Percentiles rank a stretch among this genome's conserved stretches.
These are phyloP conservation scores for Lycium barbarum DNA, from an alignment of 257 asterid species.

Conservation along the genomic window DNA sequence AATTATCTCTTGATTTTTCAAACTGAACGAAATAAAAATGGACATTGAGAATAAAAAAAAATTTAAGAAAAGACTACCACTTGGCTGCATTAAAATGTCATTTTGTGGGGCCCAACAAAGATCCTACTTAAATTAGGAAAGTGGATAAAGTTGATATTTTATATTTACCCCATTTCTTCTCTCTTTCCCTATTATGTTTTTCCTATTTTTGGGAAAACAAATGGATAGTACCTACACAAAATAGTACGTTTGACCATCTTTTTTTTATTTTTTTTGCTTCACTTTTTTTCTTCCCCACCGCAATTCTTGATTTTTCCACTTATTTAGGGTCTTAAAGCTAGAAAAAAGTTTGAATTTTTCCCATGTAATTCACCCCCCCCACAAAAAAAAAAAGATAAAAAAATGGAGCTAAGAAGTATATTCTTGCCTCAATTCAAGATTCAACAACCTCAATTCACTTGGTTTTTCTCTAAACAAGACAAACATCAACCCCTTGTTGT, in stretches of 20 bases:
- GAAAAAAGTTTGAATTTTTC: constrained; percentile 4
- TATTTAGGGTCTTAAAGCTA: not conserved
- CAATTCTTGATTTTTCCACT: not conserved
- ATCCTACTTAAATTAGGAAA: not conserved
- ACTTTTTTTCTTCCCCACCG: not conserved
- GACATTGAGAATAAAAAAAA: too few relatives aligned
- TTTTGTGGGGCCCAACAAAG: not conserved
- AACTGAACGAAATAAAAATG: too few relatives aligned
- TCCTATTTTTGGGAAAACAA: not conserved
- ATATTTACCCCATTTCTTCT: not conserved
- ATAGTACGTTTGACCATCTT: not conserved
- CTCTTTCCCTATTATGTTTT: not conserved
- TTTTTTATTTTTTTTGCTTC: too few relatives aligned
- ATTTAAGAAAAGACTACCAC: not conserved
- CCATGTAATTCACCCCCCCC: constrained; percentile 29
- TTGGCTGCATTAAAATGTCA: not conserved
- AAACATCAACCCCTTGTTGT: constrained; percentile 39
- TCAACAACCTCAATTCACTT: constrained; percentile 42
- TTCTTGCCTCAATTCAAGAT: constrained; percentile 56
- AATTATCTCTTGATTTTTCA: too few relatives aligned
- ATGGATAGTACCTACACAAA: not conserved
- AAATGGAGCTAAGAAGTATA: constrained; percentile 69
- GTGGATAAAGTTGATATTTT: constrained; percentile 18
- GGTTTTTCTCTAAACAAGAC: constrained; percentile 44
- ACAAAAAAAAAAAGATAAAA: not conserved